Evolutionary conservation across 768 basidiomycete species (phyloP), one percentile per base, ranked within the genome.

Genomic region (Hirschioporus abietinus): DNA sequence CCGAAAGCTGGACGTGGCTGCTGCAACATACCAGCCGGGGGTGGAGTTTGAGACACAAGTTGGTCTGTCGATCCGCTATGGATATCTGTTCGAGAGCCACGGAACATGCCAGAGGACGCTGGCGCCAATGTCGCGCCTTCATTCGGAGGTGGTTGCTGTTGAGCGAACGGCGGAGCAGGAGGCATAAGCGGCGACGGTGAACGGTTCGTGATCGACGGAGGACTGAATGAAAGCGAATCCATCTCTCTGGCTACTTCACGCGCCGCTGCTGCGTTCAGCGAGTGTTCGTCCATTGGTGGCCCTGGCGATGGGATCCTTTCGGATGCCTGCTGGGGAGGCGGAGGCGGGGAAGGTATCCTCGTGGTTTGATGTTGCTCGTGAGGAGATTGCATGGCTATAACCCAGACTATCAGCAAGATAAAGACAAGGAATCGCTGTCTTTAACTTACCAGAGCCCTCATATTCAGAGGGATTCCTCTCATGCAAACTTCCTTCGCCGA

Each of bases 201-300:
- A 65, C 69, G 7, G 70, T 60, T 68, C 66, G 70, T 66, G 65
- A 71, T 64, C 64, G 63, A 36, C 35, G 73, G 72, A 0, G 80
- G 73, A 65, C 69, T 76, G 68, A 80, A 82, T 66, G 78, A 80
- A 20, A 91, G 75, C 23, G 85, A 79, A 66, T 89, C 87, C 63
- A 91, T 70, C 71, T 90, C 91, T 15, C 84, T 82, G 15, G 83
- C 83, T 0, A 92, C 81, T 73, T 89, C 89, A 20, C 86, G 82
- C 5, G 89, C 89, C 27, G 87, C 89, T 20, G 89, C 90, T 1
- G 84, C 86, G 69, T 88, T 85, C 30, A 84, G 80, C n/a, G 79
- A 80, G 69, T 89, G 88, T 12, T 87, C 83, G 8, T 82, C 79
- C 35, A 18, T 58, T 15, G 82, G 72, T 0, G 58, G 66, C 23